phyloP scores from a whole-genome alignment of 1,139 yeast species.

The Kodamaea ohmeri region DNA sequence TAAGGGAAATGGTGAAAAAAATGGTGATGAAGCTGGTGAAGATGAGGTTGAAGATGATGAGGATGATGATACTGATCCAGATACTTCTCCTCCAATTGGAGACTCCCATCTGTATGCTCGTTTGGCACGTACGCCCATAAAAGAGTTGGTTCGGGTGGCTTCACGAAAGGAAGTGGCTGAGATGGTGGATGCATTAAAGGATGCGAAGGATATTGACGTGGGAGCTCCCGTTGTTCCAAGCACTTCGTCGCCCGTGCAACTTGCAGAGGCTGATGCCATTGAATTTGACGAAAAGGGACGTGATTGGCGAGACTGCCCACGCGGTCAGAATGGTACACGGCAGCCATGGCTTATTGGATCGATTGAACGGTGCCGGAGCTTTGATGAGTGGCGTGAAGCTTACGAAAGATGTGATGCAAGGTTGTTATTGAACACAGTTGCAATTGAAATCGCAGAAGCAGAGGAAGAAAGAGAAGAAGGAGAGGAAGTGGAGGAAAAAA shows the following conservation, averaged over 20 bases:
- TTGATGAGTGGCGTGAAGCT: slow-evolving; percentile 18
- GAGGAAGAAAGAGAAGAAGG: slow-evolving; percentile 20
- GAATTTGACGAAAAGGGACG: slow-evolving; percentile 58
- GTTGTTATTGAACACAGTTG: slow-evolving; percentile 46
- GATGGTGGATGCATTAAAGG: not conserved
- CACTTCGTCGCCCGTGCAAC: not conserved
- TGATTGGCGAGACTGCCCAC: slow-evolving; percentile 69
- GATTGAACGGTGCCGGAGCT: not conserved
- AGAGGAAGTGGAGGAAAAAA: not conserved
- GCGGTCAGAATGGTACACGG: slow-evolving; percentile 47
- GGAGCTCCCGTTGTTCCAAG: not conserved
- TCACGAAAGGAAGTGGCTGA: not conserved
- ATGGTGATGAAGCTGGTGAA: not conserved
- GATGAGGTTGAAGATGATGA: not conserved
- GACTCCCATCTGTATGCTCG: not conserved
- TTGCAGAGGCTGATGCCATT: slow-evolving; percentile 18
- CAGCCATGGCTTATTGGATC: slow-evolving; percentile 18
- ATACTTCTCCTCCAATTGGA: too few species aligned
- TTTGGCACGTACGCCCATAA: too few species aligned
- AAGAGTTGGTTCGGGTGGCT: not conserved
- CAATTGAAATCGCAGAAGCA: slow-evolving; percentile 45
- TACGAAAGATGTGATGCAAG: slow-evolving; percentile 31
- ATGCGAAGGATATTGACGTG: too few species aligned
- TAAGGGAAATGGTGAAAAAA: not conserved
- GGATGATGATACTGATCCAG: too few species aligned